phyloP scores from a whole-genome alignment of 1,284 basidiomycete genomes.

The Cryptococcus neoformans region DNA sequence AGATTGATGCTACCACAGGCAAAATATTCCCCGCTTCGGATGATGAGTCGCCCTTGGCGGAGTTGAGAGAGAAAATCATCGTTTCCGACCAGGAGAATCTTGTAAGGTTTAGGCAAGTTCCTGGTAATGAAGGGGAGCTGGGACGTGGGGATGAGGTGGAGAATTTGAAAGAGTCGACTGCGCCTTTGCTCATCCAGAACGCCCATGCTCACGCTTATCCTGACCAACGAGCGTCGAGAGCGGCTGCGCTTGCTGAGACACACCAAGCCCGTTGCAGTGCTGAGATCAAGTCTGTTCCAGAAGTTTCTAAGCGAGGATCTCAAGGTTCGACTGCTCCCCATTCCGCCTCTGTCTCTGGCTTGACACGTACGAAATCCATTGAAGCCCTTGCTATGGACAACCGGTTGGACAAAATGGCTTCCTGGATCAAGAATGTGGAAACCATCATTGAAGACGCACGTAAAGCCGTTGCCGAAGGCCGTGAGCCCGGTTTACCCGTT shows the following conservation, averaged over 20 bases:
- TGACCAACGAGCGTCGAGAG: neutral
- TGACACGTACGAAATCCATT: conserved; percentile 13
- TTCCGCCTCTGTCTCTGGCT: neutral
- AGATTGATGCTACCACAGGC: conserved; percentile 8
- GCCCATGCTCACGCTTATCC: neutral
- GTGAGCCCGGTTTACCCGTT: conserved; percentile 26
- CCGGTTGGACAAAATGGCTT: conserved; percentile 40
- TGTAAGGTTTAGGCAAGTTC: conserved; percentile 24
- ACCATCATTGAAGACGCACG: conserved; percentile 46
- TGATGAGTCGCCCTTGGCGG: conserved; percentile 19
- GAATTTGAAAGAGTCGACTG: neutral
- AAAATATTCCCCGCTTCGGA: conserved; percentile 19
- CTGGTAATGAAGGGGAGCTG: neutral
- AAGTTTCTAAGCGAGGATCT: neutral
- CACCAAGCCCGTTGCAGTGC: neutral
- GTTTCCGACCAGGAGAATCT: conserved; percentile 20
- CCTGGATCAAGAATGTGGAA: conserved; percentile 46
- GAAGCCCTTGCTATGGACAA: conserved; percentile 29
- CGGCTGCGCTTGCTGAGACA: neutral
- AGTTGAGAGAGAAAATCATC: conserved; percentile 26
- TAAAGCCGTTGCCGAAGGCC: conserved; percentile 39
- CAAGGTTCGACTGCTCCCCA: neutral
- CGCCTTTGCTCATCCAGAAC: neutral
- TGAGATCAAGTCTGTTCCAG: neutral
- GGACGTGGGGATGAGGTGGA: conserved; percentile 8